A percentile compares a stretch with the other conserved stretches of the same genome.
These are phyloP conservation scores for Metarhizium anisopliae DNA, from an alignment of 2,329 filamentous ascomycete species.

Conservation along the genomic window DNA sequence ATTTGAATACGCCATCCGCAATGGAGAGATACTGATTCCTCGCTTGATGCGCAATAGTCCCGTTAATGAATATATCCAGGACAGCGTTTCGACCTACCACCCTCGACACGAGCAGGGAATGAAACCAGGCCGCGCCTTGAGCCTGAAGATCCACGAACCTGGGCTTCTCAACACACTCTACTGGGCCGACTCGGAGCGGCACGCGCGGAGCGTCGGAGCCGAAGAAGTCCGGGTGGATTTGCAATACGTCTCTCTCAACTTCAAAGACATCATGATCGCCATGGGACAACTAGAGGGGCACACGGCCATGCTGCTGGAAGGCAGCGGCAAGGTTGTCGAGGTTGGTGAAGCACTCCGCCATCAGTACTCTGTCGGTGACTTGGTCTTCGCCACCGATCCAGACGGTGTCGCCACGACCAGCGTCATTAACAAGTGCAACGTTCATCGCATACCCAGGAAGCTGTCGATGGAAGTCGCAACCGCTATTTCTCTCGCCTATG, in stretches of 20 bases:
- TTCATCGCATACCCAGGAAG: conserved; percentile 13
- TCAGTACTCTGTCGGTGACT: conserved; percentile 57
- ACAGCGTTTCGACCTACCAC: too few relatives aligned
- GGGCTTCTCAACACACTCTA: too few relatives aligned
- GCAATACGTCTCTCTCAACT: conserved; percentile 20
- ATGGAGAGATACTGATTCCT: too few relatives aligned
- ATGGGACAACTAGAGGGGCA: conserved; percentile 13
- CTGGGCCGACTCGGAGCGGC: too few relatives aligned
- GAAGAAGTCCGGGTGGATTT: too few relatives aligned
- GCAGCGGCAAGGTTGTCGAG: conserved; percentile 13
- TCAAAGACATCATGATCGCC: conserved; percentile 19
- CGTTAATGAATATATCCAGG: too few relatives aligned
- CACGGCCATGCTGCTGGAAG: conserved; percentile 14
- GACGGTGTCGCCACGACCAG: conserved; percentile 12
- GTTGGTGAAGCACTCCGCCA: conserved; percentile 35
- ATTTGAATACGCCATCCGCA: conserved; percentile 27
- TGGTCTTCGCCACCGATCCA: conserved; percentile 46
- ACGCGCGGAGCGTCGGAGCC: too few relatives aligned
- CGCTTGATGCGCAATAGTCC: too few relatives aligned
- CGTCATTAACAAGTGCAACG: conserved; percentile 23
- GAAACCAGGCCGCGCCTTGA: too few relatives aligned
- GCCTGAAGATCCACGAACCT: too few relatives aligned
- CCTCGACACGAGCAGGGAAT: too few relatives aligned
- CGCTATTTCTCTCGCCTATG: conserved; percentile 13
- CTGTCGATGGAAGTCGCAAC: conserved; percentile 20